Base-by-base conservation (phyloP, 495 filamentous ascomycete species). In the Penicillium salamii region DNA sequence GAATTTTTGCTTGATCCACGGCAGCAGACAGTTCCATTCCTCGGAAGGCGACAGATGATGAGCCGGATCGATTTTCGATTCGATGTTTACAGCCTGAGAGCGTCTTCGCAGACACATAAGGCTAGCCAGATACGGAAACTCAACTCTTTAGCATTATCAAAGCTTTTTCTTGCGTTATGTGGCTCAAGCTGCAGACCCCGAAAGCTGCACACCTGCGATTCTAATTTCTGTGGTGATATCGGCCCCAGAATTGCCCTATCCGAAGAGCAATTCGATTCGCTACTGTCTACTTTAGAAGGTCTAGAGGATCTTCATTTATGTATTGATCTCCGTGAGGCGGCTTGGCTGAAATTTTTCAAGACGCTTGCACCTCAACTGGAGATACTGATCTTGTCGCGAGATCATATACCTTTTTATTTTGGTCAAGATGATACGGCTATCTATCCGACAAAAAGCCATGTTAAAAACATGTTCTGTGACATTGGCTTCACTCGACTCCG, bases 1-100 rank as follows among this genome's bases (percentile, higher is more conserved):
- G 36, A 41, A 41, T 53, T 53, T 42, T 48, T 53, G 28, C 50
- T 53, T 21, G 43, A 53, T 21, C 43, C 43, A 13, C 37, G 43
- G 13, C 43, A 53, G 43, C 15, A 47, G 28, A 48, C 20, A 42
- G 42, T 48, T 53, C 50, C 20, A 48, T 53, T 42, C 31, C 38
- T 48, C 4, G 50, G 50, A 15, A 41, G 42, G 38, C 43, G 43
- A 32, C 37, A 42, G 35, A 39, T 53, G 2, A 53, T 46, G 12
- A 42, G 21, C 38, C 36, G 17, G 13, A 53, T 42, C 8, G 50
- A 53, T 28, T 53, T 47, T 45, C 34, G 42, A 39, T 52, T 52
- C 49, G 41, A 39, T 38, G 20, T 45, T 39, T 45, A 45, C n/a
- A 45, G 34, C 49, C 49, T 52, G 2, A 7, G 8, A 35, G 14